Base-by-base conservation (phyloP, 371 early-diverging fungal genomes). In the Mortierella sp. region DNA sequence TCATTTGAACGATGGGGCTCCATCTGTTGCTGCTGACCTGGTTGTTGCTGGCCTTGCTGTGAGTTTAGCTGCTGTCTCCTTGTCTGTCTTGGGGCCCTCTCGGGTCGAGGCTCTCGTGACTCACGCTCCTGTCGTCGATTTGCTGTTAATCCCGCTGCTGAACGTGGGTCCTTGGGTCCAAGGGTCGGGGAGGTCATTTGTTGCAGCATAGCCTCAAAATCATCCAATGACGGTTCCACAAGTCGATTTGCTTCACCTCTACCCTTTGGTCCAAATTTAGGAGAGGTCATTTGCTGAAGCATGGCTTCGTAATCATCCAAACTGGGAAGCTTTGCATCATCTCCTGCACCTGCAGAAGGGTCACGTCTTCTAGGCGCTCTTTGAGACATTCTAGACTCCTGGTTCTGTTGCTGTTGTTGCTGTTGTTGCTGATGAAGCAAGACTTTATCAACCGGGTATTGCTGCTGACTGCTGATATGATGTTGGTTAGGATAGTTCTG, bases 291-390 rank as follows among this genome's bases (percentile, higher is more conserved):
- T 23, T 73, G 26, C n/a, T 72, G 66, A 3, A 78, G 57, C 79
- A 78, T 78, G 2, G 66, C 73, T 63, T 78, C 79, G 29, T 80
- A 80, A 42, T 80, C 75, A 55, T 80, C 80, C 34, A 80, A 35
- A 53, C 64, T 67, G 7, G 66, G 80, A 29, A 80, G 19, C 1
- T 35, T 42, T 0, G 59, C 22, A 0, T 66, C 66, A 2, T 80
- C 71, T 19, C 69, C 54, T 26, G 58, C 19, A 60, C 32, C 28
- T 29, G 66, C 43, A 19, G 54, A 37, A 1, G 70, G 80, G 19
- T 67, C 70, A 22, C 70, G 70, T 29, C 68, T 62, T 51, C 71
- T 55, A 5, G 37, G 75, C 0, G 57, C 34, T 59, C 68, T 34
- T 35, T 56, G 66, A n/a, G 70, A 34, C 2, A 64, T 43, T 22